Base-by-base conservation (phyloP, 2,329 filamentous ascomycete genomes). In the Alternaria brassicae region DNA sequence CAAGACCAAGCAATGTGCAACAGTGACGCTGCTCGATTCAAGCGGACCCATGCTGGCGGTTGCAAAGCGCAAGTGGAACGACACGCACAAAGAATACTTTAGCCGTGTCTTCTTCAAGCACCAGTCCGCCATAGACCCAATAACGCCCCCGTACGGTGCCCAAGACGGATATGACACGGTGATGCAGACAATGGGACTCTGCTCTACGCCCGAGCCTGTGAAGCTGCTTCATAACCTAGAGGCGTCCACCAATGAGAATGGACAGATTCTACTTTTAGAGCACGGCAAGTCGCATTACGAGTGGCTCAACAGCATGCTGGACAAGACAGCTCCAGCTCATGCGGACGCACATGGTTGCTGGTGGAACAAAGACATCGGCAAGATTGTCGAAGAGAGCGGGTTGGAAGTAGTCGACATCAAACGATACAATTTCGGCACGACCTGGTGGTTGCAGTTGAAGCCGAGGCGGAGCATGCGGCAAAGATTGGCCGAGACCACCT, bases 281-380 rank as follows among this genome's bases (percentile, higher is more conserved):
- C 82, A 84, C 65, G 82, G 82, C n/a, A 77, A 79, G 56, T 80
- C 78, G 64, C 75, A 82, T 61, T 79, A 79, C 60, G 63, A 76
- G 8, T 84, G 82, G 82, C 64, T 84, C 62, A 83, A 84, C 70
- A 70, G 67, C 10, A 66, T 82, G 34, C 69, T 84, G 51, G 81
- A 84, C 64, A 77, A 77, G 53, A 72, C 78, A 9, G 82, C 82
- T 17, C 73, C 80, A 37, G 78, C 76, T 58, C 82, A 84, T 63
- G 82, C 82, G 1, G 78, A 82, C 49, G 74, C 79, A 44, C 80
- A 83, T 61, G 82, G 82, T 17, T 84, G 82, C 65, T 84, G 82
- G 81, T 84, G 79, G 79, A 84, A 84, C 63, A 81, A 81, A 62
- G 82, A 84, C 53, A 82, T 84, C 63, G 81, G 79, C 7, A 75